These are phyloP conservation scores for Wallacemonas collosoma DNA, from an alignment of 208 protist species.

Conservation along the genomic window DNA sequence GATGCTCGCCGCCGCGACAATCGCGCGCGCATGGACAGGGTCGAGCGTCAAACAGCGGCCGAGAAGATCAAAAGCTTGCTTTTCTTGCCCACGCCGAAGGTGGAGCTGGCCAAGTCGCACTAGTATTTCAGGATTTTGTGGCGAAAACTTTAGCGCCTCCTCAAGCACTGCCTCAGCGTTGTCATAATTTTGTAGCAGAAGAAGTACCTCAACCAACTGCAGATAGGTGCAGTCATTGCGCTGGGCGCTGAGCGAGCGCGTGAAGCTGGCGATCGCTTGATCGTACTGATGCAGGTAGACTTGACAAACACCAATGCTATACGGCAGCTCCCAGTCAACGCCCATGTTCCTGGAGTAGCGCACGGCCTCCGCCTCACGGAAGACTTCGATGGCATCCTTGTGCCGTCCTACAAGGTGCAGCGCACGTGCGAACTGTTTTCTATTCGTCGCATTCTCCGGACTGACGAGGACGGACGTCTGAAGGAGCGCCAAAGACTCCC, in stretches of 20 bases:
- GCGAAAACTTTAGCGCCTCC: constrained; percentile 86
- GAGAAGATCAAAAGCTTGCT: constrained; percentile 91
- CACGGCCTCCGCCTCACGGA: constrained; percentile 78
- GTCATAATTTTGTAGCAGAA: constrained; percentile 58
- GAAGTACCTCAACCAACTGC: constrained; percentile 88
- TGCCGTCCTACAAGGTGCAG: constrained; percentile 93
- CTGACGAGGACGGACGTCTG: constrained; percentile 89
- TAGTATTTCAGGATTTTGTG: constrained; percentile 94
- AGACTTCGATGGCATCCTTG: constrained; percentile 89
- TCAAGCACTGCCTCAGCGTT: constrained; percentile 79
- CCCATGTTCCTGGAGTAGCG: constrained; percentile 33
- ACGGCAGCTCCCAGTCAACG: constrained; percentile 92
- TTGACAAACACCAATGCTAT: constrained; percentile 94
- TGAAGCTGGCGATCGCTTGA: constrained; percentile 77
- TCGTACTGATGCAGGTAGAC: constrained; percentile 77
- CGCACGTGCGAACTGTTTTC: constrained; percentile 93
- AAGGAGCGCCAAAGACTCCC: constrained; percentile 94
- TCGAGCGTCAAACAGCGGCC: constrained; percentile 92
- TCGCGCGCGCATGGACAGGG: constrained; percentile 86
- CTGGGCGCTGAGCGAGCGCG: constrained; percentile 83
- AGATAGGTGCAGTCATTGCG: constrained; percentile 91
- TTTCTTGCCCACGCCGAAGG: constrained; percentile 75
- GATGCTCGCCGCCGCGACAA: constrained; percentile 93
- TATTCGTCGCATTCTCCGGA: constrained; percentile 84
- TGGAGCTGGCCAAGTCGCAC: constrained; percentile 92